Evolutionary conservation across 495 filamentous ascomycete genomes (phyloP), one percentile per base, ranked within the genome.

Genomic region (Aspergillus kassunensis): DNA sequence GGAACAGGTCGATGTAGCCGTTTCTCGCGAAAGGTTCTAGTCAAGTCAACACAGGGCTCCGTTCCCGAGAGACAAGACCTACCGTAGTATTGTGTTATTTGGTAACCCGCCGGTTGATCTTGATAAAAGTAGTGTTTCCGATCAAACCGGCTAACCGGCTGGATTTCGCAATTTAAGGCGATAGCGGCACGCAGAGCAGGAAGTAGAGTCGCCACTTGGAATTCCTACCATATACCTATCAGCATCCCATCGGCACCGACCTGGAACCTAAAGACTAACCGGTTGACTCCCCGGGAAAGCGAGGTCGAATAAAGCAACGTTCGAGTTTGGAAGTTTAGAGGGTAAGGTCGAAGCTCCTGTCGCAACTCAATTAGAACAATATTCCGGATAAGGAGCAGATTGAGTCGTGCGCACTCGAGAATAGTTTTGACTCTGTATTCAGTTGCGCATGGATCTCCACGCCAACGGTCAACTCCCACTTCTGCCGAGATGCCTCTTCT

Each of bases 91-190:
- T 99, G 95, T 6, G 93, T 99, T 49, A 99, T 93, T 67, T 99
- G 93, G 68, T 97, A 99, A 0, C 93, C 93, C 0, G 86, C 76
- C 6, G 95, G 93, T 64, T 99, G 93, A 67, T 99, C 93, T 79
- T 91, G 92, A 70, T 97, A 95, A 69, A 97, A 97, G 65, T 99
- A 99, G 62, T 99, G 93, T 65, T 99, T 99, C 43, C 93, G 80
- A 69, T 99, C 93, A 67, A 95, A 99, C 27, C 79, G 79, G 61
- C 89, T 95, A 40, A 78, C 76, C 2, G 67, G 76, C 62, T 91
- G 83, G 42, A 97, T 80, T 0, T 83, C 65, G 69, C 93, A 97
- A 39, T 83, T 80, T 27, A 99, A 74, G 2, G 91, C 91, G 12
- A 97, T 65, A 2, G 91, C 92, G 27, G 93, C 91, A 46, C 93